Base-by-base conservation (phyloP, 306 rosid genomes). In the Prosopis cineraria region DNA sequence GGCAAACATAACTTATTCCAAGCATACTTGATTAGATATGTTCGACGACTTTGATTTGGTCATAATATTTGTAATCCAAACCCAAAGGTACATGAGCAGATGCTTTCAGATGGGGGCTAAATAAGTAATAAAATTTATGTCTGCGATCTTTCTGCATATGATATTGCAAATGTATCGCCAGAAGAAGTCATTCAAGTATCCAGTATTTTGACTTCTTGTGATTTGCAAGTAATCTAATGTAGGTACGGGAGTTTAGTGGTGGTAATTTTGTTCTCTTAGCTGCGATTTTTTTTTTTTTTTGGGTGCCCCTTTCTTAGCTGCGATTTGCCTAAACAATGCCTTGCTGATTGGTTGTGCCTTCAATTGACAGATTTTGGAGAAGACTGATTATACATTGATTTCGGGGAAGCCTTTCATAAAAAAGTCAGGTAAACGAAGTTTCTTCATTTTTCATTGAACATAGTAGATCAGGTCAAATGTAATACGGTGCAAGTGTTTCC, bases 391-490 rank as follows among this genome's bases (percentile, higher is more conserved):
- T 80, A 83, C 87, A 10, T 78, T 81, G 87, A 88, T 90, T 65
- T 87, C 93, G 1, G 98, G 98, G 78, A 69, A 75, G 50, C 91
- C 96, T 60, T 94, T 68, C 87, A 94, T 94, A 43, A 94, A 90
- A 82, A 94, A 92, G 79, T 75, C 98, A 85, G 98, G 98, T 92
- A 79, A 29, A 33, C 63, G 40, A 30, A 31, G 67, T 60, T 12
- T 60, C 30, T 78, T 79, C 40, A 68, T 44, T n/a, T 72, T 10
- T 36, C 10, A 41, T 52, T 63, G 72, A 29, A 76, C 50, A 76
- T 33, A n/a, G 30, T 62, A 19, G 36, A n/a, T 31, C 40, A 25
- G 31, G 59, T 72, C 40, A 20, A 12, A 58, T 65, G 71, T 74
- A 75, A 83, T 77, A 13, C 73, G 68, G 50, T 25, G 40, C 70